Evolutionary conservation across 306 rosid genomes (phyloP).

Genomic region (Cicer judaicum): DNA sequence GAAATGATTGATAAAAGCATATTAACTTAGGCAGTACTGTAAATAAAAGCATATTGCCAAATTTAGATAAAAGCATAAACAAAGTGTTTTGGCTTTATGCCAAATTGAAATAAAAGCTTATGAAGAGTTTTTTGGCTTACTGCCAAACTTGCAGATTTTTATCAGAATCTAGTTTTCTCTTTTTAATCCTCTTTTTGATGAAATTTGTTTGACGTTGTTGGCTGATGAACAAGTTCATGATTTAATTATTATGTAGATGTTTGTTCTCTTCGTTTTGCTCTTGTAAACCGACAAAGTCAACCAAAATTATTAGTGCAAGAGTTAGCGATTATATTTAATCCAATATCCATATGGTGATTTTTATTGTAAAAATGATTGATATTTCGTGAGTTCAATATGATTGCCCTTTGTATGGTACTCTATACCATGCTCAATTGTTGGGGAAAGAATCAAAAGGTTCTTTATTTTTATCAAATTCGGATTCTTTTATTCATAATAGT

Average conservation of each 20-base stretch:
- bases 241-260: constrained; percentile 52
- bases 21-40: no score
- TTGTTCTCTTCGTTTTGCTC: constrained; percentile 38
- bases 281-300: neutral
- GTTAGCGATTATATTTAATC: no score
- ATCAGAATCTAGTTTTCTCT: constrained; percentile 63
- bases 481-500: no score
- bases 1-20: no score
- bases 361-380: constrained; percentile 4
- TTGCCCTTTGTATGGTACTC: neutral
- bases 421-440: no score
- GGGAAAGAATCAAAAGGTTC: no score
- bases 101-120: no score
- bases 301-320: neutral
- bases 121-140: no score
- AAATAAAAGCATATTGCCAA: no score
- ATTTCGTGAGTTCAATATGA: neutral
- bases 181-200: constrained; percentile 55
- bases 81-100: no score
- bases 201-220: constrained; percentile 54
- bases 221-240: constrained; percentile 60
- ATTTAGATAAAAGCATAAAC: no score
- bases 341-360: neutral
- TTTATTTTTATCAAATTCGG: no score
- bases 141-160: constrained; percentile 60